Base-by-base conservation (phyloP, 176 grass and related monocot genomes). In the Aegilops speltoides region DNA sequence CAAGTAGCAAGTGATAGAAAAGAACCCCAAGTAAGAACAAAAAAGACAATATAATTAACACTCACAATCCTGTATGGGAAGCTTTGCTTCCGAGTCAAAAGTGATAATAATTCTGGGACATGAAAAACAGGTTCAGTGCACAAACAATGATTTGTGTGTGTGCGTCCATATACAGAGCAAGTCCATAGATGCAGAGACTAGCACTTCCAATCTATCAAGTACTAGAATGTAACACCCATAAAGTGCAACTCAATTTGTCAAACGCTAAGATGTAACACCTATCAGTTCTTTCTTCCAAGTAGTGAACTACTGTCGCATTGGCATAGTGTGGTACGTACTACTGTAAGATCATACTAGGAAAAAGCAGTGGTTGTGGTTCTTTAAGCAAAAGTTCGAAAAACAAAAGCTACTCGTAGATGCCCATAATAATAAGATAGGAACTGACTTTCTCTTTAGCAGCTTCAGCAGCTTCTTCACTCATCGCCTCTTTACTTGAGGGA, bases 381-480 rank as follows among this genome's bases (percentile, higher is more conserved):
- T 74, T 54, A 45, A 63, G 13, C 36, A 87, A 7, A 46, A 31
- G 26, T 76, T 34, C 4, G 11, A 62, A 75, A 91, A 81, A 20
- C 10, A 6, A 79, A 73, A 83, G 20, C 8, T 78, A 48, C 13
- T 38, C 24, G 29, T 50, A 69, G 64, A 64, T 84, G n/a, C 50
- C 84, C 8, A 25, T 19, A 36, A 84, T 32, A 76, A 31, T 31
- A 36, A 86, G 68, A 79, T 67, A 60, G 20, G 25, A 74, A 89
- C 90, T 86, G 34, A 93, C 97, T 80, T 82, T 99, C 73, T 94
- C 94, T 93, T 99, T 99, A 56, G 97, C 97, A 75, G 90, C 87
- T 85, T 99, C 92, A 84, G 97, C 97, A 63, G 92, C 90, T 85
- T 94, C 97, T 90, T 97, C 97, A 2, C 90, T 94, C 70, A 85